Conservation (phyloP, 768 basidiomycete genomes). For the Agaricus blazei region DNA sequence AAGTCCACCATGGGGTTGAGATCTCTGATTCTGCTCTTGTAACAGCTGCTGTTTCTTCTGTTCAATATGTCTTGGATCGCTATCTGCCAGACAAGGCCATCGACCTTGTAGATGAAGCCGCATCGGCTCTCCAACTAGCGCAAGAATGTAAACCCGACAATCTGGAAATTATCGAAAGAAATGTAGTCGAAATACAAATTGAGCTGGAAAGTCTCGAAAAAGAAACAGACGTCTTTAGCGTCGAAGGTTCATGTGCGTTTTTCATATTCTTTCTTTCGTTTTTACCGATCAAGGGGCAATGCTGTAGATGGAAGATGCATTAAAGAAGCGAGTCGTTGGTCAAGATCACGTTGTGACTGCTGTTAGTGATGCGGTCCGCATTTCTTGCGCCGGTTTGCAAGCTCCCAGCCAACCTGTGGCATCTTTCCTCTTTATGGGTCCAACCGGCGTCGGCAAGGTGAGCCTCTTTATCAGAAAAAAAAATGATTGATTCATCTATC, state of each 20-base stretch:
- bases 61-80: slow-evolving; percentile 82
- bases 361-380: slow-evolving; percentile 86
- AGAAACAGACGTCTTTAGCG: slow-evolving; percentile 79
- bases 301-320: slow-evolving; percentile 78
- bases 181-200: slow-evolving; percentile 83
- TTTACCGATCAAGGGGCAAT: background rate
- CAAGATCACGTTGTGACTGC: slow-evolving; percentile 86
- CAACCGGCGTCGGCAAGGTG: slow-evolving; percentile 84
- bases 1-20: slow-evolving; percentile 91
- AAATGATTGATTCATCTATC: too few relatives aligned
- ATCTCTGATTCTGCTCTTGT: slow-evolving; percentile 87
- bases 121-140: slow-evolving; percentile 78
- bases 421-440: slow-evolving; percentile 87
- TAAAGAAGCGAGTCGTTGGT: slow-evolving; percentile 76
- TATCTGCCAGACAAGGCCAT: slow-evolving; percentile 91
- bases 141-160: slow-evolving; percentile 88
- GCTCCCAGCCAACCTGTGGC: slow-evolving; percentile 87
- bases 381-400: slow-evolving; percentile 88
- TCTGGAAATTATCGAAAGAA: slow-evolving; percentile 75
- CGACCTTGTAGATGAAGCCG: slow-evolving; percentile 91
- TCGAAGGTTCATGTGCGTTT: slow-evolving; percentile 72
- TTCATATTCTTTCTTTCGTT: too few relatives aligned
- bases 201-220: slow-evolving; percentile 88
- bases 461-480: slow-evolving; percentile 8
- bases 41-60: slow-evolving; percentile 81